These are phyloP conservation scores for Metarhizium rileyi DNA, from an alignment of 2,329 filamentous ascomycete species.

Conservation along the genomic window DNA sequence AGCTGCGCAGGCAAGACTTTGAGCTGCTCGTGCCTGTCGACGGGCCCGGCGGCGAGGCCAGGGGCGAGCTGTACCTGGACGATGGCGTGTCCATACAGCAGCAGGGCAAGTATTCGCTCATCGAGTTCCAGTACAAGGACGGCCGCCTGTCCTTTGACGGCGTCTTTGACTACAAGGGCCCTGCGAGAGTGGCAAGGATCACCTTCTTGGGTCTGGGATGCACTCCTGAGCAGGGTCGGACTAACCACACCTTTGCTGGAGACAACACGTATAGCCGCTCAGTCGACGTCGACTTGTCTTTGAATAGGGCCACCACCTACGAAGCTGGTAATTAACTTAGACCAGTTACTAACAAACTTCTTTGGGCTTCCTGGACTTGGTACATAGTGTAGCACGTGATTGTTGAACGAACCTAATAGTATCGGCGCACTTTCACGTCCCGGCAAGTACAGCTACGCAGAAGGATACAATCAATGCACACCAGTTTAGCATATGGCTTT, in stretches of 20 bases:
- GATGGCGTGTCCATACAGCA: slow-evolving; percentile 63
- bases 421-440: too few species aligned
- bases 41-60: slow-evolving; percentile 45
- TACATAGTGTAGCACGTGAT: too few species aligned
- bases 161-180: slow-evolving; percentile 40
- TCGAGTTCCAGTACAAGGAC: slow-evolving; percentile 49
- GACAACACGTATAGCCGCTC: slow-evolving; percentile 12
- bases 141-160: slow-evolving; percentile 42
- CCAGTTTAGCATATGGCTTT: neutral
- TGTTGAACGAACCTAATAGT: too few species aligned
- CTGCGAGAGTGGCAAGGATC: slow-evolving; percentile 35
- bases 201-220: slow-evolving; percentile 34
- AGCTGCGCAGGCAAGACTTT: slow-evolving; percentile 56
- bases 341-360: neutral
- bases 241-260: slow-evolving; percentile 1
- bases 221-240: neutral
- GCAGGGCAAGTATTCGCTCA: slow-evolving; percentile 35
- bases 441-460: too few species aligned
- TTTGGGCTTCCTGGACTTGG: too few species aligned
- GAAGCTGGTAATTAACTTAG: neutral
- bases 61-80: slow-evolving; percentile 64
- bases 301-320: slow-evolving; percentile 12
- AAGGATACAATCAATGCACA: too few species aligned
- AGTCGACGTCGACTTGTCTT: slow-evolving; percentile 13
- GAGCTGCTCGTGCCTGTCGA: slow-evolving; percentile 60